Percentiles rank a stretch among this genome's conserved stretches.
phyloP scores from a whole-genome alignment of 345 rosid species.

The Trapa incisa region DNA sequence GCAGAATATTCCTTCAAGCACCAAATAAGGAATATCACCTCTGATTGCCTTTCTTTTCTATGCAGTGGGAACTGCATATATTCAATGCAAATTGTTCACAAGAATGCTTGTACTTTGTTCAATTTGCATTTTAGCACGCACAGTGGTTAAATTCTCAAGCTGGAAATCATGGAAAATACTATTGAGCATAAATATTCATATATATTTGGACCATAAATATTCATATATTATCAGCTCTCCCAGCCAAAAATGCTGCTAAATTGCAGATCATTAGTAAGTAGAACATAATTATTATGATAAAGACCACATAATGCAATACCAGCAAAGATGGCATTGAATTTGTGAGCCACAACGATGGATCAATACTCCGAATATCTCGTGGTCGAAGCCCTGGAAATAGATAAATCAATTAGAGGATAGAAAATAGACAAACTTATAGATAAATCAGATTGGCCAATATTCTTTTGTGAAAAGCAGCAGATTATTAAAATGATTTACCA shows the following conservation, averaged over 20 bases:
- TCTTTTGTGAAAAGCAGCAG: neutral
- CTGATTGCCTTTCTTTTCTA: neutral
- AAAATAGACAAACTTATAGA: neutral
- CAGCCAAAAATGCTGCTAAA: neutral
- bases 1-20: too few species aligned
- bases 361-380: conserved; percentile 79
- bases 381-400: conserved; percentile 74
- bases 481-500: conserved; percentile 30
- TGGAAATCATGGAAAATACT: too few species aligned
- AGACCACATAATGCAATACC: conserved; percentile 23
- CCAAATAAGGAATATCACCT: too few species aligned
- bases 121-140: too few species aligned
- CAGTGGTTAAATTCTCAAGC: too few species aligned
- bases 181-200: too few species aligned
- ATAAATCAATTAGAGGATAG: conserved; percentile 8
- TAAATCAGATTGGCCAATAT: too few species aligned
- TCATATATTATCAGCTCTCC: too few species aligned
- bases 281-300: neutral
- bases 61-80: too few species aligned
- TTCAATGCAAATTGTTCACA: too few species aligned
- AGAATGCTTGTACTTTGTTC: too few species aligned
- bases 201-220: too few species aligned
- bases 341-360: conserved; percentile 87
- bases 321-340: conserved; percentile 78
- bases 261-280: conserved; percentile 3